Evolutionary conservation across 129 eudicot genomes (phyloP).

Genomic region (Sambucus nigra): DNA sequence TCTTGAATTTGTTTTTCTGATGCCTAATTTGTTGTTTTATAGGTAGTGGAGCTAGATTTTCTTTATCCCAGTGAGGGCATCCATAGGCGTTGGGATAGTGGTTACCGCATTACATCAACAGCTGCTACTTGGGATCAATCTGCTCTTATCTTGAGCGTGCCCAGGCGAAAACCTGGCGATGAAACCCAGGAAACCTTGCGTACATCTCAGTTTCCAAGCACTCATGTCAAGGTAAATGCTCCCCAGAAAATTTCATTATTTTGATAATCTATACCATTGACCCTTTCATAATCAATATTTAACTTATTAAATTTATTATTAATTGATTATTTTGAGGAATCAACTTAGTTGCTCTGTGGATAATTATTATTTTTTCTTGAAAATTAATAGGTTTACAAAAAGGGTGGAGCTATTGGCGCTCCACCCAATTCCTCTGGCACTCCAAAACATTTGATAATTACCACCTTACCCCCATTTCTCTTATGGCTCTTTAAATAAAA

Average conservation of each 20-base stretch:
- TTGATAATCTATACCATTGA: background rate
- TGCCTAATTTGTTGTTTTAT: background rate
- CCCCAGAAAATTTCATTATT: no score
- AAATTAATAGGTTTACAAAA: no score
- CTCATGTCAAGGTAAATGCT: slow-evolving; percentile 90
- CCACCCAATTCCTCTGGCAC: no score
- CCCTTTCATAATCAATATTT: no score
- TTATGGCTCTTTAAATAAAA: no score
- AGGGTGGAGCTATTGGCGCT: no score
- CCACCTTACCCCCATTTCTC: no score
- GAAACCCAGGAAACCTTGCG: slow-evolving; percentile 82
- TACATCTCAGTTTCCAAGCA: slow-evolving; percentile 86
- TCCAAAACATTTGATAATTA: no score
- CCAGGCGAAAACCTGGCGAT: slow-evolving; percentile 54
- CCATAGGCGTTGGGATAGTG: slow-evolving; percentile 74
- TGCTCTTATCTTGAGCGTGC: slow-evolving; percentile 68
- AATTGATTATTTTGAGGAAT: background rate
- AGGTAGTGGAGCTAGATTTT: slow-evolving; percentile 85
- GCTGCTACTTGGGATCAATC: slow-evolving; percentile 79
- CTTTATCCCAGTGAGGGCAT: slow-evolving; percentile 80
- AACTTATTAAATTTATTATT: no score
- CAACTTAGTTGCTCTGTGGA: background rate
- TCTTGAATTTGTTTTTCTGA: no score
- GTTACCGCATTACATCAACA: slow-evolving; percentile 68
- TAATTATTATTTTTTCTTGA: no score